Evolutionary conservation across 2,329 filamentous ascomycete species (phyloP), one percentile per base, ranked within the genome.

Genomic region (Ophiostoma sp.): DNA sequence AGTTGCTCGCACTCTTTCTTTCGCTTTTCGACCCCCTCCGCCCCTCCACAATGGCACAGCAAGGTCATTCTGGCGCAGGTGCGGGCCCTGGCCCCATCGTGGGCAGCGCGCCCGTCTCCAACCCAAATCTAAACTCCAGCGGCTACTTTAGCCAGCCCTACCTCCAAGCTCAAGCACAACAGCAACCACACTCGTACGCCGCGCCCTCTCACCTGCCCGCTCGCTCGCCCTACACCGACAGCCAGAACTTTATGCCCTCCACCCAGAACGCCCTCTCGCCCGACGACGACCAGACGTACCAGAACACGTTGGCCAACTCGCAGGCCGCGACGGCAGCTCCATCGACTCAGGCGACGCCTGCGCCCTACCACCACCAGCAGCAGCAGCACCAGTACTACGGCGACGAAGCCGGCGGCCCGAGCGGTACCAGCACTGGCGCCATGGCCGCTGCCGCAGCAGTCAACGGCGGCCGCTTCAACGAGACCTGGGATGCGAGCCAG

Each of bases 401-500:
- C 75, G 75, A 76, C 42, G 78, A 77, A 70, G 48, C 74, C 68
- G 52, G 17, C 69, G 69, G 73, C 68, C 52, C 71, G 66, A 42
- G 50, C 59, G 50, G 33, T 19, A 39, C 48, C 48, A 63, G n/a
- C 45, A 19, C 36, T 70, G 19, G 45, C 61, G 42, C 39, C 63
- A 66, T 48, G 36, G 31, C n/a, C 50, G 50, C 68, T 1, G 68
- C 76, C n/a, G 76, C 80, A 75, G 85, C 25, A 17, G 25, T 42
- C 25, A 28, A n/a, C 28, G n/a, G 12, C 36, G 57, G 89, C 75
- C 88, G 85, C 77, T 92, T 92, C 78, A 90, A 87, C 77, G 91
- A 93, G 80, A 89, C 92, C 83, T 93, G 91, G 86, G 90, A 92
- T 82, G 89, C 88, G 69, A 89, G 87, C 78, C 89, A 89, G 78